A percentile compares a stretch with the other conserved stretches of the same genome.
phyloP scores from a whole-genome alignment of 495 filamentous ascomycete genomes.

The Hypoxylon lienhwacheense region DNA sequence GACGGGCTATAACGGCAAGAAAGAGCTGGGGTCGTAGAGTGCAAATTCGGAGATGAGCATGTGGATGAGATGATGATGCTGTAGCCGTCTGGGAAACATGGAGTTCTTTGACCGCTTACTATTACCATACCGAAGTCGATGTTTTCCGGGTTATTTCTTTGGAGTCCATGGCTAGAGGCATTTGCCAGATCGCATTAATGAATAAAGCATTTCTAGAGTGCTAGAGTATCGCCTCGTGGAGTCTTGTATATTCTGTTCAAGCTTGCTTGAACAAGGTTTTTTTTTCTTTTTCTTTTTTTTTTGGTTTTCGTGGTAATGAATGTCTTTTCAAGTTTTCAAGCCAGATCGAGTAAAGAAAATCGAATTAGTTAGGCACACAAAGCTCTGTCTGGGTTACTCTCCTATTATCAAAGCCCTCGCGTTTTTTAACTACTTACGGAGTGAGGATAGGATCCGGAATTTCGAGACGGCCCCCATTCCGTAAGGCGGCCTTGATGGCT shows the following conservation, averaged over 20 bases:
- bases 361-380: too few species aligned
- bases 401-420: too few species aligned
- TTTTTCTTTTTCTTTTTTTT: background rate
- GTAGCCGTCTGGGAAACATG: constrained; percentile 26
- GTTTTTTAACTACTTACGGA: too few species aligned
- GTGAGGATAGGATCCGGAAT: too few species aligned
- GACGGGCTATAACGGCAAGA: constrained; percentile 10
- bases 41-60: constrained; percentile 9
- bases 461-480: too few species aligned
- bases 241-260: background rate
- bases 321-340: too few species aligned
- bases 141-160: constrained; percentile 40
- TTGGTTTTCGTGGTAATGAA: too few species aligned
- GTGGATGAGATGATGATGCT: constrained; percentile 13
- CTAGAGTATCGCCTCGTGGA: background rate
- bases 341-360: too few species aligned
- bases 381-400: too few species aligned
- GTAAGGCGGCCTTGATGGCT: too few species aligned
- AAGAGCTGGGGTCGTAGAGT: constrained; percentile 4
- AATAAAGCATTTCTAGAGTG: constrained; percentile 21
- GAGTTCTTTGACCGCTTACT: constrained; percentile 36
- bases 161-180: constrained; percentile 43
- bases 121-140: constrained; percentile 36
- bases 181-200: constrained; percentile 38
- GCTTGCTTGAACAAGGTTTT: background rate